Base-by-base conservation (phyloP, 192 early-diverging fungal genomes). In the Coemansia sp. region DNA sequence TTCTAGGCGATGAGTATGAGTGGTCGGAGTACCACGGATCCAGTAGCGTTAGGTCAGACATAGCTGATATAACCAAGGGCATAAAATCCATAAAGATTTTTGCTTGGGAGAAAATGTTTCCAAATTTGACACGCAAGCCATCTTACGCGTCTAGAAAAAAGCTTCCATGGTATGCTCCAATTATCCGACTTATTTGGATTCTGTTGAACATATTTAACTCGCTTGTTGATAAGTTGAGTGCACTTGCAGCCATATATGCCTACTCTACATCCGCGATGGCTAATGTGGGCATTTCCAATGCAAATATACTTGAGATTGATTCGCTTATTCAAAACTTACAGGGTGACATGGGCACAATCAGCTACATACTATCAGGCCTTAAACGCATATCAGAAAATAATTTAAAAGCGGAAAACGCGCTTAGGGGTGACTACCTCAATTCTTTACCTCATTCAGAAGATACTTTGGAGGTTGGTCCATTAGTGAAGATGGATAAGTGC, bases 361-460 rank as follows among this genome's bases (percentile, higher is more conserved):
- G 45, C n/a, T 48, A 48, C 19, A 1, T 48, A 23, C 17, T 48
- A 7, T 44, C 44, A 4, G n/a, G 23, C 6, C 17, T 80, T 29
- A 61, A 57, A 25, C 12, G 11, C 0, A 27, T 80, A 15, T 23
- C 63, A 14, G n/a, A 19, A 1, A 15, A 62, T 5, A 72, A 75
- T 41, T 5, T 19, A 1, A 50, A 41, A 57, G 29, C 75, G 6
- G 73, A 80, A 51, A 55, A 23, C 0, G 42, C 38, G 8, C 39
- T 80, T 15, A 60, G 27, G 7, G 78, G 78, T 15, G 67, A 72
- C 11, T 72, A 58, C 67, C 41, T 80, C 8, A 60, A 39, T 8
- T 72, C 69, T 5, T 31, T 80, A 25, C 59, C 66, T 1, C 66
- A 59, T 9, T 53, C 39, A 1, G 50, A 45, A 1, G 10, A 45